These are phyloP conservation scores for Pichia cabralensis DNA, from an alignment of 805 yeast genomes.

Conservation along the genomic window DNA sequence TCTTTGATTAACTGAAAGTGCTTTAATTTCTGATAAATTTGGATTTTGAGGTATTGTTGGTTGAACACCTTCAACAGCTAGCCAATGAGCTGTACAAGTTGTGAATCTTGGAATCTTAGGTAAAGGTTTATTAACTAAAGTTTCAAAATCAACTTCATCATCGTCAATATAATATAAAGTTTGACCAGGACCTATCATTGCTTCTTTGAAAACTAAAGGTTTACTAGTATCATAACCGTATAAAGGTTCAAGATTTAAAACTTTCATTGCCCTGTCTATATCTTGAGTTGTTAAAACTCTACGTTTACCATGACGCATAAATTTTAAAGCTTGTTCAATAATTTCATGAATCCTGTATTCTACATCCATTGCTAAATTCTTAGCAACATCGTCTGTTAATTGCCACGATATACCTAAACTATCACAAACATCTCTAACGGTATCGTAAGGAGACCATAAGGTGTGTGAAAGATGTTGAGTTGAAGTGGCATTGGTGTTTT, in stretches of 20 bases:
- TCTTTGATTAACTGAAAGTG: conserved; percentile 65
- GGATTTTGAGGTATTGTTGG: conserved; percentile 98
- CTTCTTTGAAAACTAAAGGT: conserved; percentile 75
- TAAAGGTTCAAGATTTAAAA: conserved; percentile 88
- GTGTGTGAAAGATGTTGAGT: conserved; percentile 76
- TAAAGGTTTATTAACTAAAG: conserved; percentile 82
- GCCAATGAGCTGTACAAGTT: conserved; percentile 92
- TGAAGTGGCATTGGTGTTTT: conserved; percentile 15
- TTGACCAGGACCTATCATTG: conserved; percentile 85
- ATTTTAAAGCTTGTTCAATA: conserved; percentile 89
- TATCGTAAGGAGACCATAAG: conserved; percentile 94
- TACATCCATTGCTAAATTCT: conserved; percentile 97
- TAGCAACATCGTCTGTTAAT: conserved; percentile 85
- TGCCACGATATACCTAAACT: conserved; percentile 62
- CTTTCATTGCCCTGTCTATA: conserved; percentile 69
- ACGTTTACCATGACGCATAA: conserved; percentile 90
- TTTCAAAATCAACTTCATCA: conserved; percentile 92
- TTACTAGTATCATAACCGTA: conserved; percentile 73
- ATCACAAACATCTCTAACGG: conserved; percentile 94
- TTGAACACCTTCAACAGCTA: conserved; percentile 97
- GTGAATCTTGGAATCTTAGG: conserved; percentile 93
- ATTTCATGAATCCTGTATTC: conserved; percentile 95
- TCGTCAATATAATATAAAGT: conserved; percentile 83
- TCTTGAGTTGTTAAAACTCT: conserved; percentile 73
- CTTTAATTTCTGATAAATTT: conserved; percentile 63